Evolutionary conservation across 2,329 filamentous ascomycete genomes (phyloP).

Genomic region (Elsinoe ampelina): DNA sequence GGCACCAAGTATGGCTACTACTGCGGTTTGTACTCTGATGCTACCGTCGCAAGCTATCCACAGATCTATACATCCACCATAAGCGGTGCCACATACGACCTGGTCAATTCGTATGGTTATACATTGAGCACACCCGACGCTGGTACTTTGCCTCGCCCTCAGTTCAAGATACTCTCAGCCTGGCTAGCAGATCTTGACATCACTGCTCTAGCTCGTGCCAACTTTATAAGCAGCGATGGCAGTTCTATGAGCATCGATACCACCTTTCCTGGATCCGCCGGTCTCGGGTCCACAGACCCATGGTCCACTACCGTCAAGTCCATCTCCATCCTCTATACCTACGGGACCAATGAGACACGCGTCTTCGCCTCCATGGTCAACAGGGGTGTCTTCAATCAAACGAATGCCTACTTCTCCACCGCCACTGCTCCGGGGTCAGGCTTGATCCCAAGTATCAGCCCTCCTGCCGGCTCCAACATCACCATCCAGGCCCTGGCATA

Average conservation of each 20-base stretch:
- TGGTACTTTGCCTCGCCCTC: constrained; percentile 8
- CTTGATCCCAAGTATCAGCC: background rate
- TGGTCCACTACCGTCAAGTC: constrained; percentile 12
- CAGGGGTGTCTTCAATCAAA: constrained; percentile 13
- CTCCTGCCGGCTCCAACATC: background rate
- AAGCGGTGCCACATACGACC: background rate
- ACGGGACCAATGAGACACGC: constrained; percentile 9
- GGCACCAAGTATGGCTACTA: constrained; percentile 26
- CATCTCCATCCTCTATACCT: constrained; percentile 13
- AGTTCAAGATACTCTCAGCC: constrained; percentile 14
- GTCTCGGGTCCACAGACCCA: constrained; percentile 7
- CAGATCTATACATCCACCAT: background rate
- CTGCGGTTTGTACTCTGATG: constrained; percentile 27
- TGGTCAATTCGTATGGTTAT: constrained; percentile 15
- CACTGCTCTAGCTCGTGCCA: constrained; percentile 7
- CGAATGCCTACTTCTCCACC: background rate
- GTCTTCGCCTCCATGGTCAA: constrained; percentile 12
- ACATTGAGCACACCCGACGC: constrained; percentile 14
- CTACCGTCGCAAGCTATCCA: background rate
- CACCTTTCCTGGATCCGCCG: constrained; percentile 6
- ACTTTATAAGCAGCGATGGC: constrained; percentile 6
- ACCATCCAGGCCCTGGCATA: background rate
- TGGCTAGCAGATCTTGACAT: constrained; percentile 14
- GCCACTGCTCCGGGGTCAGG: constrained; percentile 3
- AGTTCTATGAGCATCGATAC: constrained; percentile 13